Conservation (phyloP, 2,329 filamentous ascomycete species). For the Phoma sp. region DNA sequence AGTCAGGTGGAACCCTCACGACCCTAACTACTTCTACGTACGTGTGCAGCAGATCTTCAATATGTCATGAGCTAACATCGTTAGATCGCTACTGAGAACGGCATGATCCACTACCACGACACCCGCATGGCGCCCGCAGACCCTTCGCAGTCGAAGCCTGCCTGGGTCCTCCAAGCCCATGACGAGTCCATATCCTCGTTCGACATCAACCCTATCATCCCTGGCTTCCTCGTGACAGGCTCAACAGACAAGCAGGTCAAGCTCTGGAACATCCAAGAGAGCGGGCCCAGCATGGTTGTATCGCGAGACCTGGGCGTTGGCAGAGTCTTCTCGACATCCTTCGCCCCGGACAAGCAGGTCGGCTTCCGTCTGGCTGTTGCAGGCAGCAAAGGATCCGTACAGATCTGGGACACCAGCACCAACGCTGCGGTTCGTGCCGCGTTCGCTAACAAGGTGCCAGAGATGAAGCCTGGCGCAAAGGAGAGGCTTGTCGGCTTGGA, state of each 20-base stretch:
- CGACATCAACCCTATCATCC: slow-evolving; percentile 87
- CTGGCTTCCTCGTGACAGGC: slow-evolving; percentile 91
- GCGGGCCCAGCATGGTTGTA: slow-evolving; percentile 88
- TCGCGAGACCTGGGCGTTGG: slow-evolving; percentile 92
- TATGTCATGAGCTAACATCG: slow-evolving; percentile 24
- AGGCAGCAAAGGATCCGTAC: slow-evolving; percentile 89
- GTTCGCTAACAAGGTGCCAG: slow-evolving; percentile 76
- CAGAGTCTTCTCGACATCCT: slow-evolving; percentile 89
- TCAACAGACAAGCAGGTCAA: slow-evolving; percentile 96
- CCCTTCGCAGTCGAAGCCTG: slow-evolving; percentile 78
- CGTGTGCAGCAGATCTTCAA: slow-evolving; percentile 20
- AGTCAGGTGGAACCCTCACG: slow-evolving; percentile 91
- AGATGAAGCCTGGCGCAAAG: slow-evolving; percentile 66
- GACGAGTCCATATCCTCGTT: slow-evolving; percentile 91
- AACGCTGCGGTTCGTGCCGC: slow-evolving; percentile 84
- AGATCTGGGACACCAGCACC: slow-evolving; percentile 96
- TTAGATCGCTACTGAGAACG: slow-evolving; percentile 79
- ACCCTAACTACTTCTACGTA: slow-evolving; percentile 92
- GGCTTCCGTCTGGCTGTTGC: slow-evolving; percentile 92
- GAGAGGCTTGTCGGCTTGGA: slow-evolving; percentile 81
- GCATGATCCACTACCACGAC: slow-evolving; percentile 92
- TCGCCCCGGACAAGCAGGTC: slow-evolving; percentile 89
- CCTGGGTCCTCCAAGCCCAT: slow-evolving; percentile 96
- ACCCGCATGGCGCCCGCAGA: slow-evolving; percentile 76
- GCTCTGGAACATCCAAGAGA: slow-evolving; percentile 87